Conservation (phyloP, 768 basidiomycete species). For the Podaxis mareebaensis region DNA sequence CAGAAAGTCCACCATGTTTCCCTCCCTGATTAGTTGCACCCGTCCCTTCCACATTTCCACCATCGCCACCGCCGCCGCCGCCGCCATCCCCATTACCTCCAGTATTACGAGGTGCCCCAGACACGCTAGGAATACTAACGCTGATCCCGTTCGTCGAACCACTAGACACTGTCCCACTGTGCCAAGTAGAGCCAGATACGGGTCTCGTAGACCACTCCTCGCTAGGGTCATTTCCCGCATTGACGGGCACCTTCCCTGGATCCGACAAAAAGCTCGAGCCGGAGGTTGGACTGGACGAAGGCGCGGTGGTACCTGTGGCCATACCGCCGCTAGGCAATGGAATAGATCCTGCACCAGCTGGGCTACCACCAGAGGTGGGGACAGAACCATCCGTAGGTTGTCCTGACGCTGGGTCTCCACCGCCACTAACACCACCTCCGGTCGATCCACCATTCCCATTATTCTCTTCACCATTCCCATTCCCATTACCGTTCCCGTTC, state of each 20-base stretch:
- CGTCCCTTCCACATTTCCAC: slow-evolving; percentile 1
- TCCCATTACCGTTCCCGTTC: slow-evolving; percentile 19
- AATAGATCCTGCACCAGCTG: neutral
- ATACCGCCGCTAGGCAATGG: neutral
- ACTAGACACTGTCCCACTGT: neutral
- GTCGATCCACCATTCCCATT: slow-evolving; percentile 1
- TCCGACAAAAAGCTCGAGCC: neutral
- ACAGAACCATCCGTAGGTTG: neutral
- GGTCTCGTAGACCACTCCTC: neutral
- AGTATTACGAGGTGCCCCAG: neutral
- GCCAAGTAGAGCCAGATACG: neutral
- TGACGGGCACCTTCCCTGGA: slow-evolving; percentile 1
- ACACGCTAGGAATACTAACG: slow-evolving; percentile 3
- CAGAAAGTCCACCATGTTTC: slow-evolving; percentile 8
- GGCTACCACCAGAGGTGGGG: slow-evolving; percentile 4
- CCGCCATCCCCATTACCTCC: neutral
- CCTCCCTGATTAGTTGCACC: slow-evolving; percentile 11
- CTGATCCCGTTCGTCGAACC: neutral
- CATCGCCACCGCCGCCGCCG: slow-evolving; percentile 8
- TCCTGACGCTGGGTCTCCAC: neutral
- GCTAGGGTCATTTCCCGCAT: slow-evolving; percentile 10
- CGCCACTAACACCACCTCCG: neutral
- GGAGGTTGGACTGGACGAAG: neutral
- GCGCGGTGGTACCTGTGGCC: neutral
- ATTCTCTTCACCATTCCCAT: slow-evolving; percentile 8